Conservation (phyloP, 768 basidiomycete species). For the Trametes coccinea region DNA sequence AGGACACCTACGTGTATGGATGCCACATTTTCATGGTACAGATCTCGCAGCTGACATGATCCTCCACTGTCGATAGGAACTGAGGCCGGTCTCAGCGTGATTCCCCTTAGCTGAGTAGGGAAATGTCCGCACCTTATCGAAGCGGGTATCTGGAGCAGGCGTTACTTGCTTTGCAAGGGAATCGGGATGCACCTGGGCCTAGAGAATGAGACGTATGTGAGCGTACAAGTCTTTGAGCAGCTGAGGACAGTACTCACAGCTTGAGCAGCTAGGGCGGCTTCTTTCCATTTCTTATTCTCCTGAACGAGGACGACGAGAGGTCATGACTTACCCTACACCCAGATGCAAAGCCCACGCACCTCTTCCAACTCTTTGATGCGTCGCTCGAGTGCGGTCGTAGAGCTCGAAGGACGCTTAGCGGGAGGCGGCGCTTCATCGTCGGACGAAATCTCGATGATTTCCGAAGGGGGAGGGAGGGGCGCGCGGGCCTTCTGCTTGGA, state of each 20-base stretch:
- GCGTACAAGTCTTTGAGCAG: too few relatives aligned
- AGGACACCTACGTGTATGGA: slow-evolving; percentile 57
- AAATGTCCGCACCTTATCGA: slow-evolving; percentile 5
- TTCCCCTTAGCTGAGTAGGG: background rate
- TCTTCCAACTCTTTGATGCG: slow-evolving; percentile 18
- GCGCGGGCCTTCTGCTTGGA: slow-evolving; percentile 19
- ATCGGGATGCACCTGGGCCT: background rate
- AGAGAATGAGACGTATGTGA: background rate
- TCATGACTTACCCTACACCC: background rate
- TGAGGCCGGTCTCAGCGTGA: background rate
- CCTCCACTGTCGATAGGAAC: slow-evolving; percentile 41
- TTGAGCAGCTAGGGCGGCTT: background rate
- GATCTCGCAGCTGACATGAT: slow-evolving; percentile 61
- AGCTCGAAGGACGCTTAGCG: slow-evolving; percentile 3
- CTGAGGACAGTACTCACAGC: background rate
- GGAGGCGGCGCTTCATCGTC: slow-evolving; percentile 21
- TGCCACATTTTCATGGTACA: slow-evolving; percentile 65
- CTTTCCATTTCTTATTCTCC: slow-evolving; percentile 13
- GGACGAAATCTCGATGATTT: slow-evolving; percentile 29
- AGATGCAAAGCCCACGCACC: slow-evolving; percentile 7
- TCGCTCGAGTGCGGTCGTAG: slow-evolving; percentile 1
- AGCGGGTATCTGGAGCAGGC: background rate
- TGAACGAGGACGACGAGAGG: background rate
- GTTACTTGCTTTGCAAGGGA: background rate
- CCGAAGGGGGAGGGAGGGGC: slow-evolving; percentile 13